A percentile compares a stretch with the other conserved stretches of the same genome.
Evolutionary conservation across 1,284 basidiomycete genomes (phyloP).

Genomic region (Ceratobasidium sp.): DNA sequence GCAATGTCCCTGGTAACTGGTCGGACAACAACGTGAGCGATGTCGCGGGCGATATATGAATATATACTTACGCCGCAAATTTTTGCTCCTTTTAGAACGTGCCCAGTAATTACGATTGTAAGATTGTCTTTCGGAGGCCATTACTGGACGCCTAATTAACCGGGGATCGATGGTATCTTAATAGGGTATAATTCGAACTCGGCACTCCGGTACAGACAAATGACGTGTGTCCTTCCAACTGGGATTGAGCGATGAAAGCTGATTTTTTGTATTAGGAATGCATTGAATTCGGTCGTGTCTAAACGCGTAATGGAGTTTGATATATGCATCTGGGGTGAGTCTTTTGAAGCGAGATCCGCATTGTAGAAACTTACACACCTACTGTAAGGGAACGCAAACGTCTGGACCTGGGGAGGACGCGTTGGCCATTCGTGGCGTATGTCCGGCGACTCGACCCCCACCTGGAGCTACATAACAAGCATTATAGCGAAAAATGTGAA

Average conservation of each 20-base stretch:
- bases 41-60: background rate
- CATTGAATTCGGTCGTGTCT: constrained; percentile 19
- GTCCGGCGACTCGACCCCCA: constrained; percentile 58
- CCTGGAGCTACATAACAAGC: constrained; percentile 59
- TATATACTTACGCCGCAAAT: background rate
- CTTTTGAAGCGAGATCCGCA: background rate
- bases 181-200: constrained; percentile 61
- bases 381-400: constrained; percentile 48
- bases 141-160: background rate
- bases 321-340: constrained; percentile 61
- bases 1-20: constrained; percentile 63
- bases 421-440: constrained; percentile 67
- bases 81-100: constrained; percentile 6
- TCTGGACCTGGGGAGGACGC: constrained; percentile 64
- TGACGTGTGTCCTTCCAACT: constrained; percentile 54
- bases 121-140: background rate
- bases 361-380: background rate
- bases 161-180: background rate
- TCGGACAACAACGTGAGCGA: constrained; percentile 53
- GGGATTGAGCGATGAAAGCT: background rate
- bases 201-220: constrained; percentile 64
- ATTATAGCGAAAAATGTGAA: constrained; percentile 57
- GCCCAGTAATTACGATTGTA: constrained; percentile 48
- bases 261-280: constrained; percentile 13
- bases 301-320: constrained; percentile 56